Conservation (phyloP, 352 stramenopile genomes). For the Albugo laibachii region DNA sequence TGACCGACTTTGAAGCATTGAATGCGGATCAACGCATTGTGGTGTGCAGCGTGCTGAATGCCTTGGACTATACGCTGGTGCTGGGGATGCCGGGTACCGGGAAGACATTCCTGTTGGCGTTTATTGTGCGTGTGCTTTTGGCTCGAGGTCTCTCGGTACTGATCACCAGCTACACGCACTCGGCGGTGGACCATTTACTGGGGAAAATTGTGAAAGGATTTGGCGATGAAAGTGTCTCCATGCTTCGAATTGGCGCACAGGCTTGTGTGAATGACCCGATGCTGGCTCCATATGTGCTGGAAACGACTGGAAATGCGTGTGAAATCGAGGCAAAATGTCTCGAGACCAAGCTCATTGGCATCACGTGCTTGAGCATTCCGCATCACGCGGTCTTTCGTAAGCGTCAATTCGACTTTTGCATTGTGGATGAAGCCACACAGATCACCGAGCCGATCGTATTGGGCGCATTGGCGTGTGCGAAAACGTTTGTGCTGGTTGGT, state of each 20-base stretch:
- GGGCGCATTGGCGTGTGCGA: constrained; percentile 80
- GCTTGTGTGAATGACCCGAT: constrained; percentile 39
- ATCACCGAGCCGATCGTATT: constrained; percentile 92
- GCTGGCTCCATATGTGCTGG: constrained; percentile 33
- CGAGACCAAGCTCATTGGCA: constrained; percentile 22
- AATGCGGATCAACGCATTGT: constrained; percentile 63
- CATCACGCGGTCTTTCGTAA: constrained; percentile 56
- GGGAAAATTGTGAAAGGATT: constrained; percentile 73
- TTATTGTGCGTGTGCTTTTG: constrained; percentile 83
- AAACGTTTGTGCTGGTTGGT: constrained; percentile 93
- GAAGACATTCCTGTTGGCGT: constrained; percentile 93
- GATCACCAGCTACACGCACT: constrained; percentile 95
- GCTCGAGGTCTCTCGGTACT: constrained; percentile 86
- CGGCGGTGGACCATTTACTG: constrained; percentile 94
- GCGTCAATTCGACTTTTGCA: constrained; percentile 92
- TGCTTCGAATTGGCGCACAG: constrained; percentile 53
- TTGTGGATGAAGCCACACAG: constrained; percentile 97
- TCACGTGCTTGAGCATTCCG: constrained; percentile 56
- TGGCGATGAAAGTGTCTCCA: constrained; percentile 16
- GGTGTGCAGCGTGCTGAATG: constrained; percentile 57
- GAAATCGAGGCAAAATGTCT: constrained; percentile 14
- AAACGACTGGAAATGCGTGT: constrained; percentile 10
- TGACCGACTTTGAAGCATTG: constrained; percentile 32
- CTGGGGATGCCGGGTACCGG: constrained; percentile 91
- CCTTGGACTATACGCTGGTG: constrained; percentile 88